These are phyloP conservation scores for Termitomyces sp. DNA, from an alignment of 768 basidiomycete genomes.

Conservation along the genomic window DNA sequence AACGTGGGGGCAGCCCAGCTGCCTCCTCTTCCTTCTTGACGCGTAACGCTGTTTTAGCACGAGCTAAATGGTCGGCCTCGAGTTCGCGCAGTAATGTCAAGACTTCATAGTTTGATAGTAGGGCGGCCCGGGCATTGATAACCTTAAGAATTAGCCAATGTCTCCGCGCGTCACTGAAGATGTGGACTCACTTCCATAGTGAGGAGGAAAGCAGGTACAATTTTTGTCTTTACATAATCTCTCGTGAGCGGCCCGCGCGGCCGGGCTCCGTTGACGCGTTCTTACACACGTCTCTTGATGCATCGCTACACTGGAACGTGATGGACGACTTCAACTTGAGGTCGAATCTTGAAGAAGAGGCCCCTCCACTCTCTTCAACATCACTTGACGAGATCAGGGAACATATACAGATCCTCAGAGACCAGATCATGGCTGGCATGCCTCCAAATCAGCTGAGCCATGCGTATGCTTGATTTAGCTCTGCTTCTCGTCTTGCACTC, in stretches of 20 bases:
- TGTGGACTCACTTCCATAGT: constrained; percentile 1
- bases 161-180: neutral
- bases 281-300: neutral
- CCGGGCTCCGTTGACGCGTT: neutral
- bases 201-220: neutral
- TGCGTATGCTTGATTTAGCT: constrained; percentile 10
- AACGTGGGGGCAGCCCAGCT: constrained; percentile 21
- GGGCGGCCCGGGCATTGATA: constrained; percentile 63
- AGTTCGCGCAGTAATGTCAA: constrained; percentile 70
- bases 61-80: constrained; percentile 65
- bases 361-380: neutral
- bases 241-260: neutral
- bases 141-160: constrained; percentile 34
- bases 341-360: constrained; percentile 8
- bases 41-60: constrained; percentile 62
- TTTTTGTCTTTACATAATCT: constrained; percentile 3
- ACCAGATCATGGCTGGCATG: constrained; percentile 8
- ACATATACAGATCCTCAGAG: constrained; percentile 9
- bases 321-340: constrained; percentile 14
- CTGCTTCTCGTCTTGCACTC: neutral
- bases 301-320: neutral
- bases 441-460: constrained; percentile 11
- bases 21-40: constrained; percentile 75
- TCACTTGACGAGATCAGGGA: constrained; percentile 8
- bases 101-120: constrained; percentile 88